Percentiles rank a stretch among this genome's conserved stretches.
Conservation (phyloP, 2,329 filamentous ascomycete genomes). For the Rhynchosporium agropyri region DNA sequence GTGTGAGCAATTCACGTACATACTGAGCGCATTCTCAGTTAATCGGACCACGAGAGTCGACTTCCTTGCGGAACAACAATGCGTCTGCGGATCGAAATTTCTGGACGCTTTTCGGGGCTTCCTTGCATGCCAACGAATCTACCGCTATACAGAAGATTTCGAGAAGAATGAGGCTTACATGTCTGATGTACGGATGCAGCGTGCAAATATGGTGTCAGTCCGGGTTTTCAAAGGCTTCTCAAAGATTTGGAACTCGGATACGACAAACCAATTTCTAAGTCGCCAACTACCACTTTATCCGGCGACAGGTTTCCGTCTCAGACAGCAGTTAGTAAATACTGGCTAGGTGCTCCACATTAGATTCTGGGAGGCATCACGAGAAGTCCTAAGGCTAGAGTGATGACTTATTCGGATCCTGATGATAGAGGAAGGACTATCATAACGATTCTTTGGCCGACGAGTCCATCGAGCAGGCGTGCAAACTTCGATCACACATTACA, state of each 20-base stretch:
- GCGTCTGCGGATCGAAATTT: slow-evolving; percentile 49
- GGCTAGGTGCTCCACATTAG: slow-evolving; percentile 44
- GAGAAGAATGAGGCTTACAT: slow-evolving; percentile 41
- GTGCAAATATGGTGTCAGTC: slow-evolving; percentile 44
- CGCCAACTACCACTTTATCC: slow-evolving; percentile 20
- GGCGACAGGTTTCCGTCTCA: slow-evolving; percentile 43
- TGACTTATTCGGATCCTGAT: slow-evolving; percentile 7
- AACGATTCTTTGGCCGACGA: too few species aligned
- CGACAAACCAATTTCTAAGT: slow-evolving; percentile 37
- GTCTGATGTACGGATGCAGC: slow-evolving; percentile 41
- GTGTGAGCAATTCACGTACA: slow-evolving; percentile 32
- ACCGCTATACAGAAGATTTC: slow-evolving; percentile 45
- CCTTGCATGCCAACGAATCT: slow-evolving; percentile 45
- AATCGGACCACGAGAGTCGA: slow-evolving; percentile 41
- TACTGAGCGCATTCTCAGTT: slow-evolving; percentile 40
- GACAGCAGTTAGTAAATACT: slow-evolving; percentile 48
- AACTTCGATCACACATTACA: neutral
- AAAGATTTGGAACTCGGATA: too few species aligned
- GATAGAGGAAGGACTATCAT: slow-evolving; percentile 5
- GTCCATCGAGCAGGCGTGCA: neutral
- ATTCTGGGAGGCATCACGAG: slow-evolving; percentile 49
- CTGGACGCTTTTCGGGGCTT: slow-evolving; percentile 47
- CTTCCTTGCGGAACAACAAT: slow-evolving; percentile 42
- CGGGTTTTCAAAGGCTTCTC: slow-evolving; percentile 38
- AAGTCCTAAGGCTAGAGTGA: slow-evolving; percentile 41